Conservation (phyloP, 2,329 filamentous ascomycete species). For the Teratosphaeria gauchensis region DNA sequence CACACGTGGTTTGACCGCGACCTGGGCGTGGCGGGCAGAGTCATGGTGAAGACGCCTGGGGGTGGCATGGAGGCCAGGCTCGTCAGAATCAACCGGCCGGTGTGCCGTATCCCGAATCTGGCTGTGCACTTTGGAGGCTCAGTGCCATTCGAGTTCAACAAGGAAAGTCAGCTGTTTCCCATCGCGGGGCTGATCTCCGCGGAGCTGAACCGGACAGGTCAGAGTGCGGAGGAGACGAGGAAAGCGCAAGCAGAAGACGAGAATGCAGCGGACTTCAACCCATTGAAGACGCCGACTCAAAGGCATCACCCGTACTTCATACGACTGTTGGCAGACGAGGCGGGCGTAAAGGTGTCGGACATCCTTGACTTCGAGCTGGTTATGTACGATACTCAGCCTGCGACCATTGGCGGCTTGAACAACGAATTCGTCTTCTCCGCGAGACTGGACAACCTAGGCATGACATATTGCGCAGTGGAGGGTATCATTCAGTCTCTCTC, state of each 20-base stretch:
- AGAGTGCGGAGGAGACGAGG: conserved; percentile 40
- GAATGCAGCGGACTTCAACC: conserved; percentile 45
- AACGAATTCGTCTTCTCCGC: conserved; percentile 94
- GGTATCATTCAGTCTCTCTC: conserved; percentile 73
- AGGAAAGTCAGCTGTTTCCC: conserved; percentile 90
- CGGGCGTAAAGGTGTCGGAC: conserved; percentile 58
- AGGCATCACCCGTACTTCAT: conserved; percentile 85
- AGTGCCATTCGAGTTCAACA: conserved; percentile 84
- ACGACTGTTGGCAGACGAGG: conserved; percentile 72
- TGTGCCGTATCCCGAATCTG: conserved; percentile 84
- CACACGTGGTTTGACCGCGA: conserved; percentile 98
- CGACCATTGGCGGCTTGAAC: conserved; percentile 77
- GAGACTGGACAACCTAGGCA: conserved; percentile 90
- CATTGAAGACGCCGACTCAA: conserved; percentile 66
- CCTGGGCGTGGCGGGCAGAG: conserved; percentile 77
- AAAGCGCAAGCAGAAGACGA: conserved; percentile 31
- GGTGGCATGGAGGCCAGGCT: conserved; percentile 73
- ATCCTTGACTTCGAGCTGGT: conserved; percentile 91
- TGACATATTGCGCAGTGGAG: conserved; percentile 86
- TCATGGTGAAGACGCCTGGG: conserved; percentile 58
- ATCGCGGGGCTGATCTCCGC: conserved; percentile 80
- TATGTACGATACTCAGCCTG: conserved; percentile 92
- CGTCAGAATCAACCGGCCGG: conserved; percentile 80
- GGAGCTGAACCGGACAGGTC: conserved; percentile 70
- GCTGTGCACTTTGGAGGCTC: conserved; percentile 89